These are phyloP conservation scores for Fraxinus xanthoxyloides DNA, from an alignment of 305 asterid species.

Conservation along the genomic window DNA sequence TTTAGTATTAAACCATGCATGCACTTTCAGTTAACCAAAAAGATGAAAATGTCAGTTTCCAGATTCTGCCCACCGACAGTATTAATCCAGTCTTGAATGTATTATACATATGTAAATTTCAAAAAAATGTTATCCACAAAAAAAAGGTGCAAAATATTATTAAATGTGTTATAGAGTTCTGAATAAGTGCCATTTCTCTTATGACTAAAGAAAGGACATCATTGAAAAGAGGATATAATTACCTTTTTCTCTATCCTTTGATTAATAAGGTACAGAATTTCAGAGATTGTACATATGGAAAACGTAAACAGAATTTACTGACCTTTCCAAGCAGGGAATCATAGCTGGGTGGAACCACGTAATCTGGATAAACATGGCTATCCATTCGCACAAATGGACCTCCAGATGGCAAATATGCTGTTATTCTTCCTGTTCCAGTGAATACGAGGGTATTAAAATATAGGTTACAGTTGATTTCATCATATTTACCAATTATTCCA, in stretches of 20 bases:
- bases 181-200: not conserved
- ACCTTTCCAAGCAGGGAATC: conserved; percentile 99
- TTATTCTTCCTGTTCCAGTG: conserved; percentile 75
- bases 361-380: conserved; percentile 95
- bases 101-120: not conserved
- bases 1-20: not conserved
- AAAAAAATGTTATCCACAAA: not conserved
- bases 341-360: conserved; percentile 98
- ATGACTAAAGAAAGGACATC: not conserved
- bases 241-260: not conserved
- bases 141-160: not conserved
- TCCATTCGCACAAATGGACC: conserved; percentile 99
- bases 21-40: not conserved
- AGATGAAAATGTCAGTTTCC: not conserved
- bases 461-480: not conserved
- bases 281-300: not conserved
- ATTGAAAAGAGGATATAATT: not conserved
- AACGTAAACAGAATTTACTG: conserved; percentile 20
- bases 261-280: not conserved
- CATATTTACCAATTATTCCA: not conserved
- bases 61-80: not conserved
- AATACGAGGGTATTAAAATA: conserved; percentile 17
- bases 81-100: not conserved
- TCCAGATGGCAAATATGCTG: conserved; percentile 92
- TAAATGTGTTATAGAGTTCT: not conserved